Base-by-base conservation (phyloP, 805 yeast species). In the Scheffersomyces spartinae region DNA sequence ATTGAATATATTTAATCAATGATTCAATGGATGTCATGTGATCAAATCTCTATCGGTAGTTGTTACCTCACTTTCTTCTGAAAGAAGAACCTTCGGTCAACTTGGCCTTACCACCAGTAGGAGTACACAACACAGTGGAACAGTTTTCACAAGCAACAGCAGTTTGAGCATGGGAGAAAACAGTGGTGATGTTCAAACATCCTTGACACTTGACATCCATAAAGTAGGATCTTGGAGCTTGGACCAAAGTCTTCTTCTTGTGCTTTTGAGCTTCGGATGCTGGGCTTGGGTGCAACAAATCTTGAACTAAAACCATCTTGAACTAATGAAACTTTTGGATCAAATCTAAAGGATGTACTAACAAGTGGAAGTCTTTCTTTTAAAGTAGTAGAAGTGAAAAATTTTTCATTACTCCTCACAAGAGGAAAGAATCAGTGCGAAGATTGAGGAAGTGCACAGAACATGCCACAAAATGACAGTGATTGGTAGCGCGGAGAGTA, bases 201-300 rank as follows among this genome's bases (percentile, higher is more conserved):
- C 98, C 97, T 67, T 94, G 97, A 70, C 98, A 91, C 69, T 88
- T 91, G 52, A 91, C 98, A 61, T 91, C 99, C 95, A 91, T 86
- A 81, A 91, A 91, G 78, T 71, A 91, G 36, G 97, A 86, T 79
- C 97, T 83, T 68, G 99, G 99, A 40, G 81, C 62, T 65, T 88
- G 95, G 48, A 91, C 99, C 59, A 91, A 80, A 55, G 81, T 76
- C 85, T 88, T 91, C 60, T 86, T 75, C 72, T 91, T 91, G 84
- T 91, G 94, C 68, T 86, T 76, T 68, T 75, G 78, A 55, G 85
- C 86, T 78, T 91, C 99, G 49, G 95, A 62, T 61, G 88, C 93
- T 59, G 95, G 82, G 64, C 80, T 67, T 67, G 99, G 99, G 93
- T 91, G 81, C 62, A 91, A 76, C 23, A 55, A 53, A 49, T 55